Percentiles rank a stretch among this genome's conserved stretches.
Conservation (phyloP, 805 yeast genomes). For the Spathaspora sp. region DNA sequence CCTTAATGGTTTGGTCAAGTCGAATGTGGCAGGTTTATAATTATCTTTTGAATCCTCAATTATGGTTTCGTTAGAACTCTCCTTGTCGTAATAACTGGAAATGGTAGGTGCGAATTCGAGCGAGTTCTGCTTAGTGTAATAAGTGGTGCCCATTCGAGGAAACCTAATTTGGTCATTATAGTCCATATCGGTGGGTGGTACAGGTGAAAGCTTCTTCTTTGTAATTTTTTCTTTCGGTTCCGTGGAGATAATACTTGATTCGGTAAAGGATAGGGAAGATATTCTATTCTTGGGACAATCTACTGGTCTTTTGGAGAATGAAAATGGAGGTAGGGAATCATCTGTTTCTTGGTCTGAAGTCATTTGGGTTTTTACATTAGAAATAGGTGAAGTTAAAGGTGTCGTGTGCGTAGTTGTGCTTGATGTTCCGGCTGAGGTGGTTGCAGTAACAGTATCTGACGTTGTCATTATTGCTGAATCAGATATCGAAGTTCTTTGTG, state of each 20-base stretch:
- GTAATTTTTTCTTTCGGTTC: not conserved
- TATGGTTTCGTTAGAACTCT: conserved; percentile 1
- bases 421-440: conserved; percentile 3
- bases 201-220: not conserved
- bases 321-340: conserved; percentile 20
- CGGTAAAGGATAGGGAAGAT: conserved; percentile 1
- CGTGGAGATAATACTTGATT: not conserved
- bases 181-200: conserved; percentile 21
- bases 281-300: conserved; percentile 3
- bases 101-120: not conserved
- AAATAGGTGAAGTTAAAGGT: conserved; percentile 1
- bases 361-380: not conserved
- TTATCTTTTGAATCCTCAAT: not conserved
- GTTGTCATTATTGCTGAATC: not conserved
- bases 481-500: not conserved
- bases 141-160: conserved; percentile 45
- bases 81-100: not conserved
- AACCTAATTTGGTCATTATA: conserved; percentile 55
- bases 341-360: not conserved
- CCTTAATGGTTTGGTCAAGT: conserved; percentile 37
- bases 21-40: conserved; percentile 47
- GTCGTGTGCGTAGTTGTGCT: conserved; percentile 3
- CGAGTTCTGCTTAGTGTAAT: conserved; percentile 11
- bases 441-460: conserved; percentile 1
- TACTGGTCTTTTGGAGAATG: conserved; percentile 29